Conservation (phyloP, 108 stramenopile species). For the Cyclotella cryptica region DNA sequence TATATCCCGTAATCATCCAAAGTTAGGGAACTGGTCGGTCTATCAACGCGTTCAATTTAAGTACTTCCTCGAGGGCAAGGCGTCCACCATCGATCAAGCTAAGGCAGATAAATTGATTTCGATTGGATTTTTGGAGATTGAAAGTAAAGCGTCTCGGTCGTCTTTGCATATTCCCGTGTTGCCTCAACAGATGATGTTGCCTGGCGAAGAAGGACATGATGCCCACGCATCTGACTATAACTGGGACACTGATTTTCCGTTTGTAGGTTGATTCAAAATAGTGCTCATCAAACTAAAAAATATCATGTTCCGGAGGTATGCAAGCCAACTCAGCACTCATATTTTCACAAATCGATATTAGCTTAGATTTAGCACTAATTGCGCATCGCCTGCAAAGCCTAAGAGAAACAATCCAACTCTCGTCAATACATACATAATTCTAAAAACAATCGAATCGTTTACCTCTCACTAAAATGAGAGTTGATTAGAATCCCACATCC, state of each 20-base stretch:
- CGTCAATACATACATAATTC: too few species aligned
- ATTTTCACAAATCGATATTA: too few species aligned
- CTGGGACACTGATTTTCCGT: not conserved
- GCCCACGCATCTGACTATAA: not conserved
- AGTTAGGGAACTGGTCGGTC: not conserved
- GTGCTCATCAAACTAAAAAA: not conserved
- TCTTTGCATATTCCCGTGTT: not conserved
- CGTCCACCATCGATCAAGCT: constrained; percentile 3
- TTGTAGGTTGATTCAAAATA: not conserved
- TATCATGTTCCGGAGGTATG: too few species aligned
- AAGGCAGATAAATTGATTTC: constrained; percentile 11
- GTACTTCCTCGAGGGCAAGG: not conserved
- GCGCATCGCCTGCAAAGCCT: too few species aligned
- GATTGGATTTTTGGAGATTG: constrained; percentile 6
- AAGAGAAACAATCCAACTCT: too few species aligned
- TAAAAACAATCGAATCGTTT: too few species aligned
- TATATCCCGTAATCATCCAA: constrained; percentile 21
- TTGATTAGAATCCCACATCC: constrained; percentile 7
- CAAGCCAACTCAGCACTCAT: too few species aligned
- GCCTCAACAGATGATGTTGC: constrained; percentile 1
- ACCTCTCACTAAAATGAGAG: not conserved
- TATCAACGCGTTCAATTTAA: not conserved
- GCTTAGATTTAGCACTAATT: too few species aligned
- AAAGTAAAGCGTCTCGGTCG: not conserved
- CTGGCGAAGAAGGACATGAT: not conserved